phyloP scores from a whole-genome alignment of 2,329 filamentous ascomycete genomes.

The Lecanosticta acicola region DNA sequence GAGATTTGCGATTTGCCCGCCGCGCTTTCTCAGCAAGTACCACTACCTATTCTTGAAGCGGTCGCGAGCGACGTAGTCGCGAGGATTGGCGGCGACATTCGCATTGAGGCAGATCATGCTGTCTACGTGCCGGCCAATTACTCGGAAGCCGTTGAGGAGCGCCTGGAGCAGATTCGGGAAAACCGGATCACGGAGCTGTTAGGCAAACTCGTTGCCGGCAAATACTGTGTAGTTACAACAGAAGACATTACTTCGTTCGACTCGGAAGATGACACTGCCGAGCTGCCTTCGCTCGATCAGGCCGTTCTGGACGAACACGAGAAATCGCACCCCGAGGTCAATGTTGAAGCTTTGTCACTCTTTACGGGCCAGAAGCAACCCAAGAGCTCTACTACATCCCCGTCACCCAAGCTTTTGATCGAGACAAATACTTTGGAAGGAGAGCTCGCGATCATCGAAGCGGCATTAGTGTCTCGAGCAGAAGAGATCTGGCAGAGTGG shows the following conservation, averaged over 20 bases:
- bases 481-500: conserved; percentile 1
- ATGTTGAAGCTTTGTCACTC: background rate
- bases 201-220: conserved; percentile 3
- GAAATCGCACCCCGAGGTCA: background rate
- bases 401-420: background rate
- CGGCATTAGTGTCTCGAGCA: background rate
- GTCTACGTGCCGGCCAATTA: conserved; percentile 10
- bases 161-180: conserved; percentile 1
- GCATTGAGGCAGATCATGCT: conserved; percentile 4
- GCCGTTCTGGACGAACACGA: background rate
- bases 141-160: conserved; percentile 4
- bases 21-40: conserved; percentile 5
- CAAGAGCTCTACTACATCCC: background rate
- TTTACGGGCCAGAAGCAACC: too few species aligned
- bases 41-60: conserved; percentile 1
- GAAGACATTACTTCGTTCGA: background rate
- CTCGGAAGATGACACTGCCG: background rate
- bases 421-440: background rate
- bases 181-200: conserved; percentile 3
- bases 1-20: conserved; percentile 9
- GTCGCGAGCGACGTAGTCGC: conserved; percentile 3
- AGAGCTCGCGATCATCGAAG: conserved; percentile 1
- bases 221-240: conserved; percentile 7
- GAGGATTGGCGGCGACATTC: conserved; percentile 7
- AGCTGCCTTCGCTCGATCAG: background rate